Conservation (phyloP, 1,139 yeast genomes). For the Hanseniaspora sp. region DNA sequence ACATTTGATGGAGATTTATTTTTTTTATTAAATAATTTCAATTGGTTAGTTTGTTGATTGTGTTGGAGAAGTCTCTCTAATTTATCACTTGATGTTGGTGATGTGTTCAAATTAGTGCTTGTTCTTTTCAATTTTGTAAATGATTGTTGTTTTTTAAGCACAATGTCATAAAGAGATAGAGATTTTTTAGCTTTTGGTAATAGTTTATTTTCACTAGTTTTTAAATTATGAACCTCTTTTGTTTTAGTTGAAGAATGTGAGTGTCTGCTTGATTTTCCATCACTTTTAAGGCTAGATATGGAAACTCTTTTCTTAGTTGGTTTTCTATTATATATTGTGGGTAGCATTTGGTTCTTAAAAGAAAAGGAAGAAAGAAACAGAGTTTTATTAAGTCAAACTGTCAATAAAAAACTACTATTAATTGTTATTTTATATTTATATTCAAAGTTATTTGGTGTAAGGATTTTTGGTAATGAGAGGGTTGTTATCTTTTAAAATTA, state of each 20-base stretch:
- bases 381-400: too few relatives aligned
- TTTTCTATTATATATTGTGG: conserved; percentile 1
- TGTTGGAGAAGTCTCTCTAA: background rate
- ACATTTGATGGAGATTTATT: background rate
- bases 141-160: background rate
- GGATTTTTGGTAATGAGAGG: too few relatives aligned
- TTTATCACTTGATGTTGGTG: background rate
- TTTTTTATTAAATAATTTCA: background rate
- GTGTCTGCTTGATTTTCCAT: background rate
- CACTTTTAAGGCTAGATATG: background rate
- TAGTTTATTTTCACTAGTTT: too few relatives aligned
- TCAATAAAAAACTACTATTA: background rate
- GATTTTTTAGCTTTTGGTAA: background rate
- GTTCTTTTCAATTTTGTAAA: background rate
- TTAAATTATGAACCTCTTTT: too few relatives aligned
- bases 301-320: background rate
- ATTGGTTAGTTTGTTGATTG: background rate
- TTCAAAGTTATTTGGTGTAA: too few relatives aligned
- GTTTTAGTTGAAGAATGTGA: too few relatives aligned
- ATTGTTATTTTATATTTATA: too few relatives aligned
- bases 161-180: conserved; percentile 2
- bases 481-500: too few relatives aligned
- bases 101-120: background rate
- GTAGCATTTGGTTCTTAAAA: background rate
- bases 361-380: too few relatives aligned